Evolutionary conservation across 1,284 basidiomycete species (phyloP), one percentile per base, ranked within the genome.

Genomic region (Lentinula novae-zelandiae): DNA sequence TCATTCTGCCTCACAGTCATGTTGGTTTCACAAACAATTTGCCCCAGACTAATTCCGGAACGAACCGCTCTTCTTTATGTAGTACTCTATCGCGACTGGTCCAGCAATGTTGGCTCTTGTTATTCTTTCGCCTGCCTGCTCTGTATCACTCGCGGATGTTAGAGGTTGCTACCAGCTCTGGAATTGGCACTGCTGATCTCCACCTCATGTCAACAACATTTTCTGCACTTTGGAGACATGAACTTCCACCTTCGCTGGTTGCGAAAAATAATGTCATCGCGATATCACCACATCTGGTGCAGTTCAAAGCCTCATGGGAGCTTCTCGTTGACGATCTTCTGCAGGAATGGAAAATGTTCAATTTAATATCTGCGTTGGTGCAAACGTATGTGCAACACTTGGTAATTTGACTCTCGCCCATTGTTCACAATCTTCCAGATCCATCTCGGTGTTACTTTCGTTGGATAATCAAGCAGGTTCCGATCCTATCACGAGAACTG

Each of bases 281-380:
- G 10, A 20, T 51, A 31, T 58, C 57, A 17, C 34, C 57, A 33
- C 46, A 51, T 9, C 22, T 58, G 48, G 17, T 40, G 10, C 46
- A 58, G 2, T 49, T 58, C 38, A 34, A 27, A 50, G 20, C 33
- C 1, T 57, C 67, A 5, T 77, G 76, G 75, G 71, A 74, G 53
- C 61, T 63, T 1, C 73, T 76, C 55, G 67, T 74, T 15, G 70
- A 73, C 54, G 70, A 68, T 8, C 56, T 76, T 9, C 59, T 73
- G 31, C 67, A 66, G 53, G 75, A 76, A 64, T 75, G 73, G 73
- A 75, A 75, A 58, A 74, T 71, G 8, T 60, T 73, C n/a, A 76
- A 75, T 54, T 67, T 76, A 36, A 68, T 74, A 7, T 71, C 72
- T 27, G 73, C 70, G 10, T 64, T 76, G 38, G 59, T 76, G 5